Evolutionary conservation across 345 rosid species (phyloP), one percentile per base, ranked within the genome.

Genomic region (Dimocarpus longan): DNA sequence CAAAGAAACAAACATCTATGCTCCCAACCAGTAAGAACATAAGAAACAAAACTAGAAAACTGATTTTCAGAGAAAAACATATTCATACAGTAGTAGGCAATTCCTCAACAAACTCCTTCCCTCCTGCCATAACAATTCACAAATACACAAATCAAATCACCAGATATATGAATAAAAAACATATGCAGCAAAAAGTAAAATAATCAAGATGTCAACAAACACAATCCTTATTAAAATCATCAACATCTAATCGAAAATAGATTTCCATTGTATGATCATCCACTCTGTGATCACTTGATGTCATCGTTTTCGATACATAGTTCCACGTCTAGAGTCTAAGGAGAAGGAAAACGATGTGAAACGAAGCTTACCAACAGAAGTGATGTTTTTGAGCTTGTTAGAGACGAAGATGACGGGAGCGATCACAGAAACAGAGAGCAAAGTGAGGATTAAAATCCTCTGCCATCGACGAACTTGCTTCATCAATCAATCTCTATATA

Each of bases 361-460:
- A 1, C 2, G 63, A 78, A 72, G 77, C 62, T 87, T 76, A 95
- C 99, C 97, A 28, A 82, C 26, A 21, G 88, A 78, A 80, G 89
- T 83, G 80, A 93, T 81, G 82, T 68, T 71, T 42, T 86, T 84
- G 76, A 87, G 88, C 72, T 93, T 82, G 83, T 42, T 62, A 6
- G 98, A 90, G 76, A 93, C 84, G 80, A 93, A 81, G 57, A 92
- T 8, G 50, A 96, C 71, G 6, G 99, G 99, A 81, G 97, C 88
- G 74, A 93, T 56, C 8, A 94, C 94, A 80, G 95, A 88, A 60
- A 89, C 80, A 72, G 86, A 85, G 71, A 96, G 94, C 84, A 92
- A 40, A 1, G 88, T 85, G 91, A 96, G 94, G 97, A 92, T 80
- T 78, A 91, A 8, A 66, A 88, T 89, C 98, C 97, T 92, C 97